Evolutionary conservation across 805 yeast genomes (phyloP), one percentile per base, ranked within the genome.

Genomic region (Maudiozyma saulgeensis): DNA sequence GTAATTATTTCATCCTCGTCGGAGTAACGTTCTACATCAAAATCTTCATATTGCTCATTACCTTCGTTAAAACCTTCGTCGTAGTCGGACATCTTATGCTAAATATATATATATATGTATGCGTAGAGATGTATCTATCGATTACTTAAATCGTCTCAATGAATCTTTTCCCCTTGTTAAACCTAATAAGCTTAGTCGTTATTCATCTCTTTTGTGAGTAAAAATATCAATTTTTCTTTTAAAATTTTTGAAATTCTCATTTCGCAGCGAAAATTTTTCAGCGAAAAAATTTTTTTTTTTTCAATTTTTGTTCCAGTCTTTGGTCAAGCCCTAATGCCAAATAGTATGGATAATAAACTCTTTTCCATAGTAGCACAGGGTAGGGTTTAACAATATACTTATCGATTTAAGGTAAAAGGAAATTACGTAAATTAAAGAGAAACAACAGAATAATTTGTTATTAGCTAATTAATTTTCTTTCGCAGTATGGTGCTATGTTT

Each of bases 11-110:
- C 78, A 50, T 81, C 93, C 34, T 77, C 81, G 58, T 85, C 95
- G 5, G 90, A 82, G 65, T 81, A 82, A 60, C 85, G 88, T 53
- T 84, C 95, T 54, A 82, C 90, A 51, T 88, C 96, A 66, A 84
- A 86, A 60, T 89, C 95, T 57, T 80, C 95, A 58, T 68, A 81
- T 68, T 79, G 72, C 61, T 83, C 88, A 48, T 75, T 78, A 45
- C 77, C 83, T 46, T 83, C 89, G 67, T 86, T 83, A 69, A 81
- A 67, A 69, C 70, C 75, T 57, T 70, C 77, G 48, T 76, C 81
- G 74, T 74, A 75, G 54, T 77, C 82, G 53, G 81, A 77, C 82
- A 78, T 78, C 26, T 21, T 41, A 7, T 16, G 25, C 21, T 39
- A 19, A 18, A 21, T 18, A 23, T 39, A 19, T 39, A 28, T 45